Evolutionary conservation across 2,329 filamentous ascomycete genomes (phyloP), one percentile per base, ranked within the genome.

Genomic region (Aspergillus fructus): DNA sequence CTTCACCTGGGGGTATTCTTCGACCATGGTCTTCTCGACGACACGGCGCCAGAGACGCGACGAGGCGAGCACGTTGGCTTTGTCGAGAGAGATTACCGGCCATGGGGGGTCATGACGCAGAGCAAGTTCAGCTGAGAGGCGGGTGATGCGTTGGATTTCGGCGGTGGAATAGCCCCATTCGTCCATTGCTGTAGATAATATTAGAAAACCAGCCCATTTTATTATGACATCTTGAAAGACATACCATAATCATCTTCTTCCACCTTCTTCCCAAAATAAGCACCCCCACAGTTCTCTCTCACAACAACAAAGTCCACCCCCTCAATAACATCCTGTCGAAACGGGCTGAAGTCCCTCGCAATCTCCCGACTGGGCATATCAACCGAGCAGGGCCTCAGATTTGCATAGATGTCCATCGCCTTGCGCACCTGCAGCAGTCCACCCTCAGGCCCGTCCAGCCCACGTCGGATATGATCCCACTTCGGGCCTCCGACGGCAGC

Each of bases 41-140:
- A 90, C 88, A 76, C 89, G 90, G 59, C 92, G 82, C 93, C 92
- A 96, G 62, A 96, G 80, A 17, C 93, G 80, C 70, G 87, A 90
- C 6, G 91, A 94, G 1, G 92, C 92, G 62, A 97, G 83, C 39
- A 96, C 92, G 71, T 97, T 97, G 27, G 93, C 93, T 83, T 96
- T 96, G 77, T 97, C 93, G 65, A 96, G 80, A 65, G 86, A 91
- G 84, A 86, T 90, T 30, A 96, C 90, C 39, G 87, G 88, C 59
- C 87, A 83, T 0, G 88, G 88, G 1, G 89, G 88, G 68, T 88
- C 80, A 62, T 87, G 84, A 23, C 86, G 86, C 30, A 91, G 81
- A 2, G 93, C 92, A 23, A 96, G 80, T 74, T 88, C 85, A 1
- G 88, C 92, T 1, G 88, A 90, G 47, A 96, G 81, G 42, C 91